Conservation (phyloP, 257 asterid genomes). For the Capsicum chinense region DNA sequence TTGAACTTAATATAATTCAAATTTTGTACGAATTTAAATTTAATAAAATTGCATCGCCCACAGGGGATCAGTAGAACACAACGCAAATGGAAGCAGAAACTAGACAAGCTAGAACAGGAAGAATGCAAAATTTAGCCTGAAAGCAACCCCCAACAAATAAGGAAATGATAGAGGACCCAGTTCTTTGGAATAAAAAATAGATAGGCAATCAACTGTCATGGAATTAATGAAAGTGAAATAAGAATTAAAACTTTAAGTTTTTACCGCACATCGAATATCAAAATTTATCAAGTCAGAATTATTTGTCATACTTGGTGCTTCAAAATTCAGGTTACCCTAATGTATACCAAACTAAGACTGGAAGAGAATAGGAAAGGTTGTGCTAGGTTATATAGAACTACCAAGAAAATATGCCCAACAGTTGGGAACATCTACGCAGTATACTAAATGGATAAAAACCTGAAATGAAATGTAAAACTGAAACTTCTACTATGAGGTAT, state of each 20-base stretch:
- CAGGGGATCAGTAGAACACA: too few relatives aligned
- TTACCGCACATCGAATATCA: background rate
- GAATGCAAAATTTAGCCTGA: background rate
- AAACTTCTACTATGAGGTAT: background rate
- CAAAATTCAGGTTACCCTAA: slow-evolving; percentile 17
- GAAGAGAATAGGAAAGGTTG: background rate
- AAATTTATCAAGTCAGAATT: background rate
- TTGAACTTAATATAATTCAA: too few relatives aligned
- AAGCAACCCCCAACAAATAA: background rate
- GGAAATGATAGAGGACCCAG: background rate
- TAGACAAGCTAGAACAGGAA: background rate
- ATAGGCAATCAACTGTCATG: background rate
- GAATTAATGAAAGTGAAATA: background rate
- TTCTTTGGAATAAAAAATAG: background rate
- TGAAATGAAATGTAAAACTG: slow-evolving; percentile 1
- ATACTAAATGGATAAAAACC: slow-evolving; percentile 22
- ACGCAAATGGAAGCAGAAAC: background rate
- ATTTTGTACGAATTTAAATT: too few relatives aligned
- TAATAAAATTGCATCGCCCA: too few relatives aligned
- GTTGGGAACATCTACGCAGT: background rate
- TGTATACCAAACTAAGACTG: slow-evolving; percentile 19
- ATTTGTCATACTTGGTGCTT: background rate
- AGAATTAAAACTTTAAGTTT: background rate
- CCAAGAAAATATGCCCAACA: background rate
- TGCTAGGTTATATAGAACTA: background rate